phyloP scores from a whole-genome alignment of 2,329 filamentous ascomycete genomes.

The Fusarium secorum region DNA sequence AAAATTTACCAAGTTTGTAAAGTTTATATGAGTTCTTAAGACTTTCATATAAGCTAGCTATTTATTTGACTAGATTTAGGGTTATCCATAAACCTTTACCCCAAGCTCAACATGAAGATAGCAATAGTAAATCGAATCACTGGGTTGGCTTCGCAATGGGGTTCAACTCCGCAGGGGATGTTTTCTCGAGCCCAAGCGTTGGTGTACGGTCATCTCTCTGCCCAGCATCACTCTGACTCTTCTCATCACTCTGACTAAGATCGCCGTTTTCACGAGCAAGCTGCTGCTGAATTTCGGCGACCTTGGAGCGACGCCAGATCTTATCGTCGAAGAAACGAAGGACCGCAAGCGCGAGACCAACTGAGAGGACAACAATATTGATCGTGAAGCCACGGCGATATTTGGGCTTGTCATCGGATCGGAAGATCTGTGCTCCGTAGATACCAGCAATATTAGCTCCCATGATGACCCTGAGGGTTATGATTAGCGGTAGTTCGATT shows the following conservation, averaged over 20 bases:
- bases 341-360: constrained; percentile 53
- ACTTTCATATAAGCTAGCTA: neutral
- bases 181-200: neutral
- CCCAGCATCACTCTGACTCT: neutral
- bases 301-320: constrained; percentile 28
- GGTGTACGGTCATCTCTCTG: neutral
- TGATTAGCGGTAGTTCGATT: neutral
- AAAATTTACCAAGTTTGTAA: fast-evolving
- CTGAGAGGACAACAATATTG: constrained; percentile 52
- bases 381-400: constrained; percentile 61
- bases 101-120: fast-evolving
- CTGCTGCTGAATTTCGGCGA: constrained; percentile 2
- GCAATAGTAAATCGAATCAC: fast-evolving
- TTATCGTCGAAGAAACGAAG: constrained; percentile 55
- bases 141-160: neutral
- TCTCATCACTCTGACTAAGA: constrained; percentile 10
- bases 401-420: constrained; percentile 57
- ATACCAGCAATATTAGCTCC: constrained; percentile 68
- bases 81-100: neutral
- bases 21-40: neutral
- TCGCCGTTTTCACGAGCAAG: constrained; percentile 9
- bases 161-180: constrained; percentile 5
- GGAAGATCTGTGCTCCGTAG: constrained; percentile 68
- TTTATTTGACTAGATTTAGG: fast-evolving
- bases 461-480: constrained; percentile 59